phyloP scores from a whole-genome alignment of 345 rosid species.

The Eutrema yunnanense region DNA sequence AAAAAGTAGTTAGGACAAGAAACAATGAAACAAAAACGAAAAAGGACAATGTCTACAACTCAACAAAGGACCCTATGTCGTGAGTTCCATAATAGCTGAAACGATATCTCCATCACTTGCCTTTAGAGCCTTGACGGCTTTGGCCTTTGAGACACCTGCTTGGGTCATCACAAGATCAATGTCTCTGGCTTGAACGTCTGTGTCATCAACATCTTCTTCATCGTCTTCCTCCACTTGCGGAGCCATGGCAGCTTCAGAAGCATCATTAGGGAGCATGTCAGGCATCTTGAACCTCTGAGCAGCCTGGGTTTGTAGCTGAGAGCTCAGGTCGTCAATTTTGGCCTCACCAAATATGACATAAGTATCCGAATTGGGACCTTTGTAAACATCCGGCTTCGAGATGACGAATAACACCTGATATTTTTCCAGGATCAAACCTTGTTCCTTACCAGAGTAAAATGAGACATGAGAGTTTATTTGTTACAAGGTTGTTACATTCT shows the following conservation, averaged over 20 bases:
- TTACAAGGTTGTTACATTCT: slow-evolving; percentile 36
- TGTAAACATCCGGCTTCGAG: slow-evolving; percentile 82
- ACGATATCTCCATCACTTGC: slow-evolving; percentile 66
- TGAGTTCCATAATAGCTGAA: slow-evolving; percentile 83
- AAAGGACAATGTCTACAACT: background rate
- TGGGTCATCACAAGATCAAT: slow-evolving; percentile 84
- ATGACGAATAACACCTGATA: slow-evolving; percentile 61
- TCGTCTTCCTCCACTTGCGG: slow-evolving; percentile 54
- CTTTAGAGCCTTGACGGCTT: slow-evolving; percentile 80
- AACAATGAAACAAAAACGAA: background rate
- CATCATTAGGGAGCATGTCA: slow-evolving; percentile 47
- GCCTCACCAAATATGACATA: slow-evolving; percentile 78
- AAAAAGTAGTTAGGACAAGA: background rate
- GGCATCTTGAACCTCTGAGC: slow-evolving; percentile 86
- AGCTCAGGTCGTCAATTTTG: slow-evolving; percentile 77
- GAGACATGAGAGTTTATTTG: background rate
- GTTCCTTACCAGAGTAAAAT: background rate
- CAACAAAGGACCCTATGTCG: slow-evolving; percentile 26
- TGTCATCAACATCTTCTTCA: slow-evolving; percentile 68
- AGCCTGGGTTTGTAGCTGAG: slow-evolving; percentile 82
- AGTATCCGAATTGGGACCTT: slow-evolving; percentile 76
- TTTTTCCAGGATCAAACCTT: background rate
- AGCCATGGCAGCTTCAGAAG: slow-evolving; percentile 31
- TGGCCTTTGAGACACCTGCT: slow-evolving; percentile 60
- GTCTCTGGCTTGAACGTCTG: slow-evolving; percentile 64